Conservation (phyloP, 306 rosid species). For the Quillaja saponaria region DNA sequence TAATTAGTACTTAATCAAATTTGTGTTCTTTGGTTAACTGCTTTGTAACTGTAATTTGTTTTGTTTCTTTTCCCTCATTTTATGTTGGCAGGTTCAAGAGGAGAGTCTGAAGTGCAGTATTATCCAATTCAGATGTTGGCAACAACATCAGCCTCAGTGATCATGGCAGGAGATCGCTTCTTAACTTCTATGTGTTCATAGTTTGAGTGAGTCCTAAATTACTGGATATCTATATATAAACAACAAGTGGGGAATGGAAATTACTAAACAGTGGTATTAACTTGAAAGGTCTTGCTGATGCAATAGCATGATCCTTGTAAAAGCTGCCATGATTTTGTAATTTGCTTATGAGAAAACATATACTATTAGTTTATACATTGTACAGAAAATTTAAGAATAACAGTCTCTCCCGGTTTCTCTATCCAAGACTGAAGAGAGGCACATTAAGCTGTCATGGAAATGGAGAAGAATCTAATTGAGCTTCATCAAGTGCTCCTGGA, state of each 20-base stretch:
- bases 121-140: slow-evolving; percentile 47
- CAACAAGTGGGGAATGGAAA: background rate
- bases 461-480: too few relatives aligned
- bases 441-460: too few relatives aligned
- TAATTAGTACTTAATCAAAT: too few relatives aligned
- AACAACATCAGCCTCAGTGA: slow-evolving; percentile 24
- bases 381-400: background rate
- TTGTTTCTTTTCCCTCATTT: slow-evolving; percentile 1
- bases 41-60: slow-evolving; percentile 5
- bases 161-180: slow-evolving; percentile 20
- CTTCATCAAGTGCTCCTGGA: too few relatives aligned
- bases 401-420: too few relatives aligned
- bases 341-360: background rate
- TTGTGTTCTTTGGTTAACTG: background rate
- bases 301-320: background rate
- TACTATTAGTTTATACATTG: background rate
- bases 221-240: background rate
- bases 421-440: too few relatives aligned
- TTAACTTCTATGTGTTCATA: slow-evolving; percentile 11
- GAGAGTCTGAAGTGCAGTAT: slow-evolving; percentile 53
- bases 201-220: background rate
- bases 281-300: background rate
- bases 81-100: slow-evolving; percentile 55
- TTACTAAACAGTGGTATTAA: background rate
- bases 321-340: background rate